phyloP scores from a whole-genome alignment of 257 asterid species.

The Plantago ovata region DNA sequence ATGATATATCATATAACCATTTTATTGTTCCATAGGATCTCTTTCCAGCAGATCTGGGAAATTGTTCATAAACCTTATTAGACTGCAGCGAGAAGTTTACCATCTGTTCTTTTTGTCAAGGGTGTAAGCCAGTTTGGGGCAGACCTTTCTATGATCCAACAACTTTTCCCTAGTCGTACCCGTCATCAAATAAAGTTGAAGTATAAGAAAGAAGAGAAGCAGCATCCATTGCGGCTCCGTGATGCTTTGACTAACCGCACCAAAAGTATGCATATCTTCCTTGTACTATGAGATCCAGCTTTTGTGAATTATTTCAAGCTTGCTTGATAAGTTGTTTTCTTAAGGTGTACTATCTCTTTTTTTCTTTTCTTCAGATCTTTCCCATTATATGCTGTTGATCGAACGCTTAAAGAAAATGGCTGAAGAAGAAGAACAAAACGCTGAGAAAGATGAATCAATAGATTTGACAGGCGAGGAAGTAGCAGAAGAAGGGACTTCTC shows the following conservation, averaged over 20 bases:
- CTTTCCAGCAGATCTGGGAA: no score
- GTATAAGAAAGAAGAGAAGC: constrained; percentile 80
- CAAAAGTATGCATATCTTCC: constrained; percentile 13
- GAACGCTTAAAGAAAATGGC: constrained; percentile 47
- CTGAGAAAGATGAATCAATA: constrained; percentile 30
- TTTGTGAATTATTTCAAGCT: not conserved
- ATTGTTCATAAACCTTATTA: not conserved
- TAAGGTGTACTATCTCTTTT: constrained; percentile 4
- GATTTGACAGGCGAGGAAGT: constrained; percentile 42
- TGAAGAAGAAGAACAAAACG: constrained; percentile 40
- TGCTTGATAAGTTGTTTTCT: not conserved
- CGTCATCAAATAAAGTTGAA: constrained; percentile 65
- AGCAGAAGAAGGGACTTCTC: constrained; percentile 30
- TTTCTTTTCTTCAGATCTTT: constrained; percentile 48
- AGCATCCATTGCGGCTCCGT: constrained; percentile 65
- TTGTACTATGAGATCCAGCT: not conserved
- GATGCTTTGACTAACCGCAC: constrained; percentile 72
- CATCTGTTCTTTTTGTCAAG: constrained; percentile 26
- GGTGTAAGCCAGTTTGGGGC: constrained; percentile 82
- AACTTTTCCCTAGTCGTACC: constrained; percentile 75
- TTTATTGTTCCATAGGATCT: no score
- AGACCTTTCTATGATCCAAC: constrained; percentile 79
- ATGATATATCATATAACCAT: no score
- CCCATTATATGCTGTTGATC: constrained; percentile 51
- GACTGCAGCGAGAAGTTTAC: not conserved